Evolutionary conservation across 2,329 filamentous ascomycete species (phyloP).

Genomic region (Nigrograna mackinnonii): DNA sequence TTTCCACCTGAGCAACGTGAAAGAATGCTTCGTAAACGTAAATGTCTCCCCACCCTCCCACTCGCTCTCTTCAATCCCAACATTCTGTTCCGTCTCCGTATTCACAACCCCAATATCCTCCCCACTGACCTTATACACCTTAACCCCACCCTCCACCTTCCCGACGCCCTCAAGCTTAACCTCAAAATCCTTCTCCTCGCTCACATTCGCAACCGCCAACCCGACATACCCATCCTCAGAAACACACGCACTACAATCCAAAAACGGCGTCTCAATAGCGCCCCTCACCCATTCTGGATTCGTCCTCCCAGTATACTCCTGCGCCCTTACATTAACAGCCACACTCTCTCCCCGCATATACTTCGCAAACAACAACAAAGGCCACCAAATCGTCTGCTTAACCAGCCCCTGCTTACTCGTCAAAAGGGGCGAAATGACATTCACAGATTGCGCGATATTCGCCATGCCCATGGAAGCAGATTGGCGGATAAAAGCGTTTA

Average conservation of each 20-base stretch:
- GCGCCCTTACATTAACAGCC: constrained; percentile 65
- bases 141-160: constrained; percentile 48
- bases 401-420: constrained; percentile 66
- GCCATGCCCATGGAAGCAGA: constrained; percentile 74
- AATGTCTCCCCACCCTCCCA: constrained; percentile 68
- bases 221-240: constrained; percentile 64
- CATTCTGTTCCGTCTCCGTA: constrained; percentile 64
- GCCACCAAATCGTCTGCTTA: constrained; percentile 78
- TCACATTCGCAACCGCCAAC: constrained; percentile 74
- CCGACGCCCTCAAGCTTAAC: constrained; percentile 61
- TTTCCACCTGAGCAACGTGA: constrained; percentile 69
- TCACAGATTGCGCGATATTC: constrained; percentile 77
- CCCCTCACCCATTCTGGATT: constrained; percentile 67
- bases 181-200: constrained; percentile 62
- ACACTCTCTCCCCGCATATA: constrained; percentile 77
- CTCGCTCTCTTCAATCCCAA: constrained; percentile 61
- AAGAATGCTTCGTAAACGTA: constrained; percentile 70
- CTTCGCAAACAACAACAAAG: constrained; percentile 68
- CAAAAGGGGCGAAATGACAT: constrained; percentile 78
- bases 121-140: constrained; percentile 67
- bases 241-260: constrained; percentile 68
- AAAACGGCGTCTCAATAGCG: constrained; percentile 69
- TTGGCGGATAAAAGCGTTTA: constrained; percentile 78
- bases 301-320: constrained; percentile 69
- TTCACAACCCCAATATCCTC: constrained; percentile 63